phyloP scores from a whole-genome alignment of 495 filamentous ascomycete species.

The Astrothelium macrocarpum region DNA sequence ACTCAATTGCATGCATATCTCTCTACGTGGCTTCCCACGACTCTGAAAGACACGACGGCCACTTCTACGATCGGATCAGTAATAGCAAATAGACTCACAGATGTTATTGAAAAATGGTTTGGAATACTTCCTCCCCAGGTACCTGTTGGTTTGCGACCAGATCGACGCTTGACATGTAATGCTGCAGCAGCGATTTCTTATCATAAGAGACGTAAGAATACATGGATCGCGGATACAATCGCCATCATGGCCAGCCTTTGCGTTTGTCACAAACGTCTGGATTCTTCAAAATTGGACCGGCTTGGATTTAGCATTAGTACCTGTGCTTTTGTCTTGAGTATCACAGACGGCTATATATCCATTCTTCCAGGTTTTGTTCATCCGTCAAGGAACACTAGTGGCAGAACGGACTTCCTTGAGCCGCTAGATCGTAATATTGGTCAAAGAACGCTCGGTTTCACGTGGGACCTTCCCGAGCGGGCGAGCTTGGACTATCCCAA shows the following conservation, averaged over 20 bases:
- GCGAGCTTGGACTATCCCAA: background rate
- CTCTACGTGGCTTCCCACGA: background rate
- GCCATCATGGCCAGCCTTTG: background rate
- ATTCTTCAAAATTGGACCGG: background rate
- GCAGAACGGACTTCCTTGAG: background rate
- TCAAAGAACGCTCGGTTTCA: background rate
- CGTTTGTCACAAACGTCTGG: background rate
- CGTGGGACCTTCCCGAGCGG: background rate
- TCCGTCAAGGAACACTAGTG: background rate
- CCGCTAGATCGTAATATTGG: background rate
- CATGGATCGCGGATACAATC: background rate
- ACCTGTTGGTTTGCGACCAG: background rate
- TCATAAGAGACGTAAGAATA: background rate
- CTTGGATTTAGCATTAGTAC: background rate
- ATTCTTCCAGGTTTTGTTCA: background rate
- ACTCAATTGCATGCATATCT: slow-evolving; percentile 5
- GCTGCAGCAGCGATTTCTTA: background rate
- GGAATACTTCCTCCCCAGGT: background rate
- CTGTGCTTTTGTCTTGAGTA: slow-evolving; percentile 4
- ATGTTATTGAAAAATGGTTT: background rate
- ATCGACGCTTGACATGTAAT: background rate
- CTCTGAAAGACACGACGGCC: background rate
- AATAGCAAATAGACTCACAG: background rate
- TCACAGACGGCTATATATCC: background rate
- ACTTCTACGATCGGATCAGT: background rate